These are phyloP conservation scores for Dictyostelium capitatum DNA, from an alignment of 78 protist genomes.

Conservation along the genomic window DNA sequence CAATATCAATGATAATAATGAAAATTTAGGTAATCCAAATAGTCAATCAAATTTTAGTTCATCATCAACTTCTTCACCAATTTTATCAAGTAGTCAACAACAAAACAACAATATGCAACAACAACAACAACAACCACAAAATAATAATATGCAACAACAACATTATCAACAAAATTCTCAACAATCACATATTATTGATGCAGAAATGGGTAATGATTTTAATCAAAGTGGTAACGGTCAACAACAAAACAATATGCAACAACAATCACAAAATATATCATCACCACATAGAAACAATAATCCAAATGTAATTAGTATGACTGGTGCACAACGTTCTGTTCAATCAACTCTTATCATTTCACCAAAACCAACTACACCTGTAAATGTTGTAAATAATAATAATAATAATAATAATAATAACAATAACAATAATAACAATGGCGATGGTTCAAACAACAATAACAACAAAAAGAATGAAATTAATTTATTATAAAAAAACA, in stretches of 20 bases:
- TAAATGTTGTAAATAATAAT: neutral
- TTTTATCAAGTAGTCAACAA: neutral
- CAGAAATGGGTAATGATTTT: neutral
- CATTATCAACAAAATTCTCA: neutral
- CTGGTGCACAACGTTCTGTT: neutral
- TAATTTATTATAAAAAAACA: no score
- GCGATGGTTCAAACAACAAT: neutral
- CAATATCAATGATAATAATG: neutral
- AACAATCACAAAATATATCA: neutral
- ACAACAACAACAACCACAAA: neutral
- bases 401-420: neutral
- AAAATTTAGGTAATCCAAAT: neutral
- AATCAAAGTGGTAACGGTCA: neutral
- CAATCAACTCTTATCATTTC: neutral
- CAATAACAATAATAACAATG: neutral
- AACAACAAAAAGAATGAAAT: no score
- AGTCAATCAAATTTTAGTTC: neutral
- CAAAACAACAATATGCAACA: neutral
- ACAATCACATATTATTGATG: neutral
- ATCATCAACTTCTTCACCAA: constrained; percentile 16
- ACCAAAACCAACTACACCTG: neutral
- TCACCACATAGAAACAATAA: constrained; percentile 7
- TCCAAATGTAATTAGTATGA: neutral
- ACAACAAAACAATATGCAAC: no score
- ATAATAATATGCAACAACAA: neutral